Conservation (phyloP, 306 rosid genomes). For the Herpetospermum pedunculosum region DNA sequence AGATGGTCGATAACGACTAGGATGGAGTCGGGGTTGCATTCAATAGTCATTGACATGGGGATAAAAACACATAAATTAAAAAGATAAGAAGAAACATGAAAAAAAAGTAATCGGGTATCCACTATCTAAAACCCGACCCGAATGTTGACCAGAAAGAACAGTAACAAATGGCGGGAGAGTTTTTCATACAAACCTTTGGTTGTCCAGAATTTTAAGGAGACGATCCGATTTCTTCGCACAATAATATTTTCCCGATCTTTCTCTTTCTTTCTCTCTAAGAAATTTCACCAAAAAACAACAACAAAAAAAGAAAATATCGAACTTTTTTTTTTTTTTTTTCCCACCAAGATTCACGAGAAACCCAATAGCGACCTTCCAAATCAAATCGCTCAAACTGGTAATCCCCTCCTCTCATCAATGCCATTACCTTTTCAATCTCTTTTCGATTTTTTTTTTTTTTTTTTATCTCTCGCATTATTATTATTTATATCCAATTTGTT, state of each 20-base stretch:
- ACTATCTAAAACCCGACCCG: not conserved
- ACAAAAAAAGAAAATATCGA: not conserved
- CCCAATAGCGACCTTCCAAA: not conserved
- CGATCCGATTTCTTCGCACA: conserved; percentile 8
- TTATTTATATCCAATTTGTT: not conserved
- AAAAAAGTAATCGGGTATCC: not conserved
- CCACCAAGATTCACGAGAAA: conserved; percentile 7
- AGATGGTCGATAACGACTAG: too few relatives aligned
- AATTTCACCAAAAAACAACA: not conserved
- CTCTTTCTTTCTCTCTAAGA: not conserved
- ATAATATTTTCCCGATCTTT: not conserved
- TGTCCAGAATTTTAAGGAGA: not conserved
- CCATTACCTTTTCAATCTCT: not conserved
- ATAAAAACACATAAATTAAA: too few relatives aligned
- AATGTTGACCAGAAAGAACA: not conserved
- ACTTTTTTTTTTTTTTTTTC: not conserved
- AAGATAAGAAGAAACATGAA: too few relatives aligned
- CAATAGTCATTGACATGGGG: too few relatives aligned
- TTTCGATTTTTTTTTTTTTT: not conserved
- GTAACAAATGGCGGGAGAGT: not conserved
- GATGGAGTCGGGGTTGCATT: too few relatives aligned
- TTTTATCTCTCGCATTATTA: not conserved
- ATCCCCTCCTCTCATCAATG: conserved; percentile 3
- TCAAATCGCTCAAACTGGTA: not conserved
- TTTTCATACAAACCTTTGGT: not conserved